Evolutionary conservation across 495 filamentous ascomycete genomes (phyloP).

Genomic region (Neurospora sp.): DNA sequence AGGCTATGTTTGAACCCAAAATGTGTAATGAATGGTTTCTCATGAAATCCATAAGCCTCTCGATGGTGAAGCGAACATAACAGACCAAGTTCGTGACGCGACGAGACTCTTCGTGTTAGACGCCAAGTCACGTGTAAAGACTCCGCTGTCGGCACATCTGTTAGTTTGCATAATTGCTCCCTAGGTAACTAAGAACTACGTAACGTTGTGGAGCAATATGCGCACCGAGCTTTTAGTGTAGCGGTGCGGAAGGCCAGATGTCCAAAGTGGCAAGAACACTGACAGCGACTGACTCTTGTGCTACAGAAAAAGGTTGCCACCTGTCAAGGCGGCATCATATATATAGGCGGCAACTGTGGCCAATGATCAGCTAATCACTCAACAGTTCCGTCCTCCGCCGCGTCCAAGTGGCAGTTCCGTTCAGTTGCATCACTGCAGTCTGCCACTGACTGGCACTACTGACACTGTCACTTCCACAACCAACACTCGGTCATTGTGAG

Average conservation of each 20-base stretch:
- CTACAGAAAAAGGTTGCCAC: not conserved
- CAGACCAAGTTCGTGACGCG: not conserved
- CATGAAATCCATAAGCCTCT: not conserved
- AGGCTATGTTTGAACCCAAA: not conserved
- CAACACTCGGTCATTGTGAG: not conserved
- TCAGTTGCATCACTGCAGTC: constrained; percentile 4
- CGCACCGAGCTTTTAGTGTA: not conserved
- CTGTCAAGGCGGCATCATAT: not conserved
- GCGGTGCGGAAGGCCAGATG: not conserved
- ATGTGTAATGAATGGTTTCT: not conserved
- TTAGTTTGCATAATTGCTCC: not conserved
- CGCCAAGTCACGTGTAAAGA: constrained; percentile 12
- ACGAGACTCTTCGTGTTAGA: not conserved
- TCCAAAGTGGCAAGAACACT: not conserved
- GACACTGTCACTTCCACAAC: constrained; percentile 2
- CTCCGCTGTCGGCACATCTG: not conserved
- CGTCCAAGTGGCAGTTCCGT: not conserved
- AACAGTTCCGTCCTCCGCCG: not conserved
- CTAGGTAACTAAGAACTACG: not conserved
- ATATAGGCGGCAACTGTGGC: not conserved
- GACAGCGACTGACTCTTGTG: not conserved
- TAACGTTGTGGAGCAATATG: not conserved
- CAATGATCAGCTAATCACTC: constrained; percentile 1
- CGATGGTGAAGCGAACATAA: not conserved
- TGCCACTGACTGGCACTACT: not conserved